These are phyloP conservation scores for Boletales sp. DNA, from an alignment of 768 basidiomycete genomes.

Conservation along the genomic window DNA sequence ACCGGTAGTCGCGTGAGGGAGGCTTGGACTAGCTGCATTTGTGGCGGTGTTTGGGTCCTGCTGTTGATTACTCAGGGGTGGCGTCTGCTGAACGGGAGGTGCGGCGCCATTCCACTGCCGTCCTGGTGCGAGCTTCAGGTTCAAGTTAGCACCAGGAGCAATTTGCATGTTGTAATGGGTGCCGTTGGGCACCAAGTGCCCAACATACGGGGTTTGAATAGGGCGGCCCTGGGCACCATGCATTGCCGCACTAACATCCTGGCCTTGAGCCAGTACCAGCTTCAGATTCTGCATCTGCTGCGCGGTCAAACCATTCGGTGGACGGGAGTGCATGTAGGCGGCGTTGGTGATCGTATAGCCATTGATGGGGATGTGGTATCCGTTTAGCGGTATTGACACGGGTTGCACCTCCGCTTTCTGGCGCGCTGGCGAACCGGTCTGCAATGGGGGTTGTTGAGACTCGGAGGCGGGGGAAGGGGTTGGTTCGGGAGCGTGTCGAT, in stretches of 20 bases:
- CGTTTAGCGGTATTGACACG: constrained; percentile 37
- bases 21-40: constrained; percentile 34
- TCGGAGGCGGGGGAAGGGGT: constrained; percentile 13
- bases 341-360: constrained; percentile 35
- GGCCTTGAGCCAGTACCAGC: constrained; percentile 46
- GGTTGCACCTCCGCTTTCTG: constrained; percentile 49
- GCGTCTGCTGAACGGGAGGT: constrained; percentile 21
- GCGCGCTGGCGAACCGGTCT: constrained; percentile 38
- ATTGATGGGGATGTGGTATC: constrained; percentile 49
- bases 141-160: constrained; percentile 22
- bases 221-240: constrained; percentile 35
- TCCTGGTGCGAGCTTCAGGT: constrained; percentile 36
- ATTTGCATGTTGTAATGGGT: constrained; percentile 31
- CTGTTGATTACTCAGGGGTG: constrained; percentile 19
- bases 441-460: constrained; percentile 20
- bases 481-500: constrained; percentile 22
- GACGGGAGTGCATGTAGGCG: constrained; percentile 33
- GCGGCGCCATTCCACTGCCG: constrained; percentile 38
- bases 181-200: constrained; percentile 27
- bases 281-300: constrained; percentile 65
- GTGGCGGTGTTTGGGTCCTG: constrained; percentile 24
- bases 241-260: constrained; percentile 35
- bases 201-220: constrained; percentile 31
- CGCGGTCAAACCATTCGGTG: constrained; percentile 40
- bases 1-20: constrained; percentile 33